These are phyloP conservation scores for Leavenworthia alabamica DNA, from an alignment of 345 rosid genomes.

Conservation along the genomic window DNA sequence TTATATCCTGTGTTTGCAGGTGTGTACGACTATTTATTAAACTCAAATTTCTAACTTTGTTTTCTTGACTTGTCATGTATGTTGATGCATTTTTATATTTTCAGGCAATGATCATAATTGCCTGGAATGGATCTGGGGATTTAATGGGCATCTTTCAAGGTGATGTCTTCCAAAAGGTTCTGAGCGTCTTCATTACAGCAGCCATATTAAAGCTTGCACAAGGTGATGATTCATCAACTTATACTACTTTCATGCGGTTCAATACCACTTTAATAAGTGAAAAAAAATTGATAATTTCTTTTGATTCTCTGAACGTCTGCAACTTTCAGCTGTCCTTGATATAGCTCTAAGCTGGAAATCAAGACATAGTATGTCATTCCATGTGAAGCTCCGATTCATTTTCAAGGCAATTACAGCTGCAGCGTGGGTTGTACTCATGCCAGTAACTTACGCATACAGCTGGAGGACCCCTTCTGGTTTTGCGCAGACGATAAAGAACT, in stretches of 20 bases:
- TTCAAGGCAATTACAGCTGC: slow-evolving; percentile 45
- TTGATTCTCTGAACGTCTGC: slow-evolving; percentile 1
- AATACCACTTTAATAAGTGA: not conserved
- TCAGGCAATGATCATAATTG: slow-evolving; percentile 61
- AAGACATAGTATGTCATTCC: slow-evolving; percentile 41
- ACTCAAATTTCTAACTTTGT: not conserved
- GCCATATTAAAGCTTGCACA: slow-evolving; percentile 52
- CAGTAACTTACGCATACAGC: slow-evolving; percentile 47
- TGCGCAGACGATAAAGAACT: slow-evolving; percentile 40
- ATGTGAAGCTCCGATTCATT: slow-evolving; percentile 44
- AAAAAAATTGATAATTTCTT: not conserved
- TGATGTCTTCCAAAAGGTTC: slow-evolving; percentile 48
- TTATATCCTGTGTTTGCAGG: slow-evolving; percentile 50
- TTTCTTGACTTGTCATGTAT: slow-evolving; percentile 1
- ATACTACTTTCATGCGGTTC: not conserved
- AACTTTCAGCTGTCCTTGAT: slow-evolving; percentile 47
- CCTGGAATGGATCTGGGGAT: slow-evolving; percentile 55
- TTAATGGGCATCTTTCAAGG: slow-evolving; percentile 38
- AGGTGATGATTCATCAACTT: slow-evolving; percentile 32
- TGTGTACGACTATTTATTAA: slow-evolving; percentile 1
- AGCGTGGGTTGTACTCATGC: slow-evolving; percentile 46
- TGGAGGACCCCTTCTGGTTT: slow-evolving; percentile 44
- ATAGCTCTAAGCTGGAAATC: slow-evolving; percentile 47
- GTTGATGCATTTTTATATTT: slow-evolving; percentile 15
- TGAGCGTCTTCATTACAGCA: slow-evolving; percentile 64